Evolutionary conservation across 2,329 filamentous ascomycete species (phyloP), one percentile per base, ranked within the genome.

Genomic region (Stromatinia cepivora): DNA sequence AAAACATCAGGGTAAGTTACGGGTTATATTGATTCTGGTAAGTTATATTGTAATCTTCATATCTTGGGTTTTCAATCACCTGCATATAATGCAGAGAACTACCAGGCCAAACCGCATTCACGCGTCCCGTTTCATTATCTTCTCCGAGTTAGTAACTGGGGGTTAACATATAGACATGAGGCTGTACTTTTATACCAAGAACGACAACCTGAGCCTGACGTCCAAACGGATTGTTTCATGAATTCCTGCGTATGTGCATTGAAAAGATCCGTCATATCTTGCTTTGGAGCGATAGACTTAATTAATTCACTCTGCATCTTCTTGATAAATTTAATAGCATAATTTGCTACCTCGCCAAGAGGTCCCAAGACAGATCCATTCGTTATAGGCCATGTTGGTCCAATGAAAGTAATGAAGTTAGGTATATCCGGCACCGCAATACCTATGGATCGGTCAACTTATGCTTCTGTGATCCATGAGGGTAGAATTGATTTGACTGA

Each of bases 181-280:
- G 13, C 9, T 6, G 28, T 74, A 74, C 72, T 71, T 71, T 58
- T 73, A 62, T 74, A 76, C 75, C 74, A 76, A 15, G 72, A 57
- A 59, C 73, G 66, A 28, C 74, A 84, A 11, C 77, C 76, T 2
- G 79, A 84, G 11, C 77, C 76, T 3, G 80, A 77, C 2, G 81
- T 78, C 84, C 85, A 87, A 1, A 82, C 81, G 0, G 83, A 85
- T 34, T 83, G 82, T 57, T 84, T 84, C 81, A 87, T 85, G 72
- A 86, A 85, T 5, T 79, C 75, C 7, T 80, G 77, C 36, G 83
- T 81, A 77, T 83, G 85, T 75, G 79, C 82, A 75, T 81, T 82
- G 79, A 82, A 87, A 73, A 85, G 82, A 53, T 82, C 81, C 9
- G 84, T 82, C 5, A 84, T 83, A 0, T 77, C 81, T 65, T 81